These are phyloP conservation scores for Biscogniauxia sp. DNA, from an alignment of 2,329 filamentous ascomycete genomes.

Conservation along the genomic window DNA sequence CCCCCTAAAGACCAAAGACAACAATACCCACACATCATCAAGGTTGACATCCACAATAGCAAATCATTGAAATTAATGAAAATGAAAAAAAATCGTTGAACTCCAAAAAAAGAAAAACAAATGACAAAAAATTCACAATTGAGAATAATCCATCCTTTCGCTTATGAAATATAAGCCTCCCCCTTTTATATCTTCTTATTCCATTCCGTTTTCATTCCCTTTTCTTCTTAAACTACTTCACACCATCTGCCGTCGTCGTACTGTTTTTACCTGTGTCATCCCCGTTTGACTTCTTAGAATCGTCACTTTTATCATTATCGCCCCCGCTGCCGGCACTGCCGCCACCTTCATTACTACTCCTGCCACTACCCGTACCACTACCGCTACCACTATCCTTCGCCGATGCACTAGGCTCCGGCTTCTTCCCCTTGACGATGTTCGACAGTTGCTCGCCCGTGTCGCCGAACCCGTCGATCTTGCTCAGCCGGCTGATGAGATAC, in stretches of 20 bases:
- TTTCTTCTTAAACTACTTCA: not conserved
- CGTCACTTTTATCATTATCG: not conserved
- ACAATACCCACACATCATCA: not conserved
- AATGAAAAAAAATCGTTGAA: not conserved
- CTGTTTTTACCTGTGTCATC: not conserved
- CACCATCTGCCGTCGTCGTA: not conserved
- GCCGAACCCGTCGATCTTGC: conserved; percentile 75
- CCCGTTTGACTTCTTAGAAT: conserved; percentile 9
- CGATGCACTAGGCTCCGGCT: conserved; percentile 23
- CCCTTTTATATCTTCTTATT: too few species aligned
- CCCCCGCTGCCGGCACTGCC: not conserved
- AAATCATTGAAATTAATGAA: too few species aligned
- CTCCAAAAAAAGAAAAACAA: not conserved
- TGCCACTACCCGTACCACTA: conserved; percentile 7
- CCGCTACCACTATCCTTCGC: conserved; percentile 9
- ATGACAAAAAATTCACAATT: not conserved
- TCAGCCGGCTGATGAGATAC: conserved; percentile 66
- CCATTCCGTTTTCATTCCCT: too few species aligned
- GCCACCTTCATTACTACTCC: not conserved
- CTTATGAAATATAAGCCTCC: too few species aligned
- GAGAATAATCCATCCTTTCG: not conserved
- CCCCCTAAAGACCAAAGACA: too few species aligned
- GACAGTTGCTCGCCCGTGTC: conserved; percentile 70
- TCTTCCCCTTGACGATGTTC: conserved; percentile 62
- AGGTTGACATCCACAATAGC: not conserved